Evolutionary conservation across 768 basidiomycete genomes (phyloP), one percentile per base, ranked within the genome.

Genomic region (Paxillus ammoniavirescens): DNA sequence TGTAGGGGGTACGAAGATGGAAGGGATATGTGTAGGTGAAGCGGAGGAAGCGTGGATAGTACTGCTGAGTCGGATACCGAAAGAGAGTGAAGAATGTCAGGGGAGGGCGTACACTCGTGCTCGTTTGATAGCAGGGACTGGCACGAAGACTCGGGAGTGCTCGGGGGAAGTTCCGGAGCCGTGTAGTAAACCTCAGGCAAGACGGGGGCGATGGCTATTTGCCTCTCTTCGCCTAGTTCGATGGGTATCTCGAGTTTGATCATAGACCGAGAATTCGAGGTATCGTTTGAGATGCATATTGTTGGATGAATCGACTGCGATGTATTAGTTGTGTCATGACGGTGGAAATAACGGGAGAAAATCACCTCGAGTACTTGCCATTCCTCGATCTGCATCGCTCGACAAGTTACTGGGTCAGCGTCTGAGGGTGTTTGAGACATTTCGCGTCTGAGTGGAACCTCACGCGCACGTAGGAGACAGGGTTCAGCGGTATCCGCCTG

Each of bases 271-370:
- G 67, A 67, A 56, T 49, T 45, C 36, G 23, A 49, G 44, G 72
- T 65, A 30, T 68, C 63, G 46, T 72, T 77, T 5, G 81, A 78
- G 37, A 87, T 58, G 63, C 75, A 89, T 41, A 71, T 65, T 63
- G 89, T 86, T 36, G 89, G 89, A 65, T 84, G 87, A 42, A 91
- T 91, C n/a, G 89, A 83, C 89, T 91, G 57, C 8, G 3, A 55
- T 13, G 14, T 7, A 40, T 21, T 12, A 46, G 26, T 26, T 18
- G 31, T 35, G 36, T 31, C 10, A 9, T 10, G 8, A 5, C 10
- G 31, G 1, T 8, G 31, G 31, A 8, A 30, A 30, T 8, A 30
- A 21, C 21, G 3, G 26, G 26, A 4, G 26, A 26, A n/a, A 9
- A 64, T 35, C 56, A 83, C 86, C 77, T 82, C 77, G 21, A 88